Conservation (phyloP, 495 filamentous ascomycete species). For the Talaromyces ruber region DNA sequence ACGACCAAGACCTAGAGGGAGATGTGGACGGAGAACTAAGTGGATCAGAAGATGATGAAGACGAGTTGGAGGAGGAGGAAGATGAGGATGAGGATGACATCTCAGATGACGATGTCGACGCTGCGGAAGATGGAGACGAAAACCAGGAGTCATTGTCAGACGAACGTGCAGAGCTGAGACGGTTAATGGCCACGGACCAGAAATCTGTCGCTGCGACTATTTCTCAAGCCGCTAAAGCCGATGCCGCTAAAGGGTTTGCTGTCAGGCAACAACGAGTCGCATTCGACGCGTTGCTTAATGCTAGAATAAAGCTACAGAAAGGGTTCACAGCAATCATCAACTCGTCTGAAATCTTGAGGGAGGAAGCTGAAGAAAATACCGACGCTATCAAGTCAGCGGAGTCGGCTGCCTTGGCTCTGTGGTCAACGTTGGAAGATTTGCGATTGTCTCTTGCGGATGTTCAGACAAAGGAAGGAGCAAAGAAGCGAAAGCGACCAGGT, state of each 20-base stretch:
- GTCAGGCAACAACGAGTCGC: conserved; percentile 74
- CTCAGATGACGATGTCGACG: conserved; percentile 30
- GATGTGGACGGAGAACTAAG: conserved; percentile 14
- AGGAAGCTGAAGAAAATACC: conserved; percentile 26
- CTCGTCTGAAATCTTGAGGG: conserved; percentile 35
- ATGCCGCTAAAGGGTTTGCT: conserved; percentile 76
- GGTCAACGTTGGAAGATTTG: conserved; percentile 72
- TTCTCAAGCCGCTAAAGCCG: conserved; percentile 63
- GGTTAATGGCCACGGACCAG: conserved; percentile 64
- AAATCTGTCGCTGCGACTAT: conserved; percentile 60
- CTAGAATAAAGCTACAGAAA: conserved; percentile 86
- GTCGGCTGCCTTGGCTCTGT: conserved; percentile 76
- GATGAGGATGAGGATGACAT: conserved; percentile 16
- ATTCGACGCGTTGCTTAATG: conserved; percentile 81
- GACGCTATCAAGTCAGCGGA: conserved; percentile 66
- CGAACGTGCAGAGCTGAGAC: conserved; percentile 51
- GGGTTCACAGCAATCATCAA: conserved; percentile 75
- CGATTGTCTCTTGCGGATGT: conserved; percentile 50
- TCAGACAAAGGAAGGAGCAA: conserved; percentile 33
- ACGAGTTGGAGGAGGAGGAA: conserved; percentile 20
- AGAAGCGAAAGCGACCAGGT: conserved; percentile 50
- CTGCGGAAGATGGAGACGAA: conserved; percentile 25
- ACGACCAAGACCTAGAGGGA: conserved; percentile 25
- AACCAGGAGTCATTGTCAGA: conserved; percentile 20
- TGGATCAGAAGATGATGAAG: conserved; percentile 10